Evolutionary conservation across 176 grass and related monocot genomes (phyloP).

Genomic region (Zoysia japonica): DNA sequence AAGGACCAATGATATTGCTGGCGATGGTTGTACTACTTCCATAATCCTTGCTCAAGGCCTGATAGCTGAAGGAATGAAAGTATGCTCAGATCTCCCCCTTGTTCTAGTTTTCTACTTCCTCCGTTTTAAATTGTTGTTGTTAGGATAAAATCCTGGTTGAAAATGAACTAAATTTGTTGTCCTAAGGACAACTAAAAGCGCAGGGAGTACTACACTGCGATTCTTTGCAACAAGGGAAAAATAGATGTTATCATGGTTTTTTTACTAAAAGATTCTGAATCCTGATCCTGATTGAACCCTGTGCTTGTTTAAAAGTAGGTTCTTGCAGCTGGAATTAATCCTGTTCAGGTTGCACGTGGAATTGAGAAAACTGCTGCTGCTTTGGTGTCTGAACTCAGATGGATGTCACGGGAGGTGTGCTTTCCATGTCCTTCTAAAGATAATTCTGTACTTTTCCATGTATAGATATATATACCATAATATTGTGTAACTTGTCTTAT

Average conservation of each 20-base stretch:
- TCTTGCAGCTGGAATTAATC: conserved; percentile 92
- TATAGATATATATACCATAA: not conserved
- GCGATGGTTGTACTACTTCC: conserved; percentile 92
- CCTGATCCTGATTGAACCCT: conserved; percentile 20
- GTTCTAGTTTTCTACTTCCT: not conserved
- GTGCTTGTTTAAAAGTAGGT: conserved; percentile 69
- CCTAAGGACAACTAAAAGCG: too few relatives aligned
- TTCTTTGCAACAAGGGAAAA: conserved; percentile 11
- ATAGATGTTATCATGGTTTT: not conserved
- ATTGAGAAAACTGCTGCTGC: conserved; percentile 77
- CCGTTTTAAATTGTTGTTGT: too few relatives aligned
- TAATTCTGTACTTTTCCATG: not conserved
- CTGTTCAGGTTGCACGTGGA: conserved; percentile 75
- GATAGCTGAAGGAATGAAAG: conserved; percentile 95
- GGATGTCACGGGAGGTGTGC: conserved; percentile 75
- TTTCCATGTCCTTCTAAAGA: not conserved
- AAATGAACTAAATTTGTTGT: too few relatives aligned
- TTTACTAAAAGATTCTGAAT: not conserved
- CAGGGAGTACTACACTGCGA: not conserved
- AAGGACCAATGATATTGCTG: conserved; percentile 79
- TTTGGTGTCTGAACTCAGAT: conserved; percentile 84
- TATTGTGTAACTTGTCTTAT: conserved; percentile 25
- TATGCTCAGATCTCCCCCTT: conserved; percentile 27
- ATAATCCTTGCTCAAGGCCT: conserved; percentile 92
- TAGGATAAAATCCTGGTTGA: too few relatives aligned